Evolutionary conservation across 352 stramenopile species (phyloP), one percentile per base, ranked within the genome.

Genomic region (Pythium insidiosum): DNA sequence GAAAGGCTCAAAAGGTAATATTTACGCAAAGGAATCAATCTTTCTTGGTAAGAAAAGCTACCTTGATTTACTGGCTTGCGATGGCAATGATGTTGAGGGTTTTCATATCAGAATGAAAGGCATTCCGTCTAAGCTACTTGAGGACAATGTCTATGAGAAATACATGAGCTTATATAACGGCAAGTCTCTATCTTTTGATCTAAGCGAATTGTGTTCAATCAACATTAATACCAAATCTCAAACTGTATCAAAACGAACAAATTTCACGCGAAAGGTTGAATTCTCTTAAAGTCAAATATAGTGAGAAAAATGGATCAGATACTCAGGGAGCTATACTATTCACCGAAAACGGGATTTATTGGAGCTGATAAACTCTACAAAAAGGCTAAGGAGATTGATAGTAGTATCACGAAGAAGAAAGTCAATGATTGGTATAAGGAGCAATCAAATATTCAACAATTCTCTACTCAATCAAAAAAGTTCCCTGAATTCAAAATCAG

Each of bases 61-160:
- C n/a, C n/a, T n/a, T n/a, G n/a, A n/a, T n/a, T n/a, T n/a, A n/a
- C n/a, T n/a, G n/a, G n/a, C n/a, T n/a, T n/a, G n/a, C n/a, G n/a
- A n/a, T n/a, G n/a, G n/a, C n/a, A n/a, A n/a, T n/a, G n/a, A n/a
- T n/a, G n/a, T n/a, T n/a, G n/a, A n/a, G n/a, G n/a, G n/a, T n/a
- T n/a, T n/a, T n/a, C n/a, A n/a, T n/a, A n/a, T n/a, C n/a, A n/a
- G n/a, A 55, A 56, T 46, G 31, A 57, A 0, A 69, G 69, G 55
- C 63, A 66, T 71, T 22, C 50, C 53, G n/a, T 56, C 36, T 9
- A 68, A 68, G 24, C 68, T 72, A 35, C 59, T 53, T 9, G 46
- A 56, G 19, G 37, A 61, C 12, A 68, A 63, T 30, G 39, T 71
- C 0, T 61, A 71, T 9, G 68, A 68, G 21, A 43, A n/a, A n/a